phyloP scores from a whole-genome alignment of 768 basidiomycete species.

The Sarcodon sp. region DNA sequence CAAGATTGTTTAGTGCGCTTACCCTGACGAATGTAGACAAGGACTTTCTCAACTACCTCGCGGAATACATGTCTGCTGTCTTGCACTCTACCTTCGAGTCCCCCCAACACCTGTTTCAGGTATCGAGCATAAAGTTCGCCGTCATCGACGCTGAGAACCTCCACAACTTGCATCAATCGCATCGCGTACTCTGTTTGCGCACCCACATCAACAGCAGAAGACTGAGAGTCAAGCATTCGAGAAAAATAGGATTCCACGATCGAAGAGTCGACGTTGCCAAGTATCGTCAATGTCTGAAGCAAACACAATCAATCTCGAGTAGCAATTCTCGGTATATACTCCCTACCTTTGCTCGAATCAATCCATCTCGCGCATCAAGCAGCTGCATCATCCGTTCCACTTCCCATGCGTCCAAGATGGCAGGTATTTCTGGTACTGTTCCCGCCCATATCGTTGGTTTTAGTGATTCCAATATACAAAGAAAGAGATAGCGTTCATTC shows the following conservation, averaged over 20 bases:
- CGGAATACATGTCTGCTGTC: slow-evolving; percentile 35
- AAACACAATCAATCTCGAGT: background rate
- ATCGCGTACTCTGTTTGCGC: slow-evolving; percentile 28
- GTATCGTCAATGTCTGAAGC: slow-evolving; percentile 43
- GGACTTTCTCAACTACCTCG: slow-evolving; percentile 38
- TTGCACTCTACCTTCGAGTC: slow-evolving; percentile 20
- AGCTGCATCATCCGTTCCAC: slow-evolving; percentile 62
- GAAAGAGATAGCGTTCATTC: slow-evolving; percentile 54
- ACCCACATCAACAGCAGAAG: slow-evolving; percentile 17
- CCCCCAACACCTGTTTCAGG: slow-evolving; percentile 27
- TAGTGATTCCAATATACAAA: slow-evolving; percentile 48
- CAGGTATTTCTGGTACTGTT: slow-evolving; percentile 30
- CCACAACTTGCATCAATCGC: slow-evolving; percentile 44
- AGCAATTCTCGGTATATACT: background rate
- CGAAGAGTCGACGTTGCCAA: slow-evolving; percentile 41
- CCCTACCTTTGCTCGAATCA: slow-evolving; percentile 47
- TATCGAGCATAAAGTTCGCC: slow-evolving; percentile 45
- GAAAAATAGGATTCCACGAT: slow-evolving; percentile 47
- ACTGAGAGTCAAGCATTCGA: slow-evolving; percentile 26
- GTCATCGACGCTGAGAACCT: slow-evolving; percentile 31
- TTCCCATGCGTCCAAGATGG: slow-evolving; percentile 57
- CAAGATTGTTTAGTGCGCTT: slow-evolving; percentile 7
- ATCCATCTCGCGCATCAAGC: slow-evolving; percentile 43
- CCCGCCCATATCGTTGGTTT: slow-evolving; percentile 61
- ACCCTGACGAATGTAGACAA: slow-evolving; percentile 41